These are phyloP conservation scores for Saturnispora diversa DNA, from an alignment of 805 yeast genomes.

Conservation along the genomic window DNA sequence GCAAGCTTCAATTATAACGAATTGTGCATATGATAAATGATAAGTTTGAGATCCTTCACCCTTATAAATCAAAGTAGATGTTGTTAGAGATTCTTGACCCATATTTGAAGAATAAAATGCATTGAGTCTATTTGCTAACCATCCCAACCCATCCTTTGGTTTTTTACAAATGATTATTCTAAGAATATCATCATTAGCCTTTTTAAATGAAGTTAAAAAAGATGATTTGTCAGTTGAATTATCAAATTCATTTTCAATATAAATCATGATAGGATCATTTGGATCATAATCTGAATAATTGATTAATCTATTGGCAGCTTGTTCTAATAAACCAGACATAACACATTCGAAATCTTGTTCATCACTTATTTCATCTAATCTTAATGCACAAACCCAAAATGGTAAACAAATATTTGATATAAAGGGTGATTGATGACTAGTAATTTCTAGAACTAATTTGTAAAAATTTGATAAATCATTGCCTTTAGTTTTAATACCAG, in stretches of 20 bases:
- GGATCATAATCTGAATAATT: slow-evolving; percentile 64
- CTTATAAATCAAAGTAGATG: slow-evolving; percentile 45
- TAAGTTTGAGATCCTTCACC: slow-evolving; percentile 58
- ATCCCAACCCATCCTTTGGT: slow-evolving; percentile 71
- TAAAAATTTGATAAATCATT: slow-evolving; percentile 64
- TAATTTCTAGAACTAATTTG: slow-evolving; percentile 67
- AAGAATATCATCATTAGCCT: slow-evolving; percentile 83
- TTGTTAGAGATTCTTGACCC: slow-evolving; percentile 57
- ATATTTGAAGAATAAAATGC: slow-evolving; percentile 60
- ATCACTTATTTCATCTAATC: slow-evolving; percentile 68
- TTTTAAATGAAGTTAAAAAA: slow-evolving; percentile 72
- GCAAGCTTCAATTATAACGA: slow-evolving; percentile 81
- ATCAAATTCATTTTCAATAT: slow-evolving; percentile 81
- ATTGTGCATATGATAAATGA: slow-evolving; percentile 70
- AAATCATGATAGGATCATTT: slow-evolving; percentile 55
- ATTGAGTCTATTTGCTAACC: slow-evolving; percentile 72
- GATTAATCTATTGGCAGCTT: slow-evolving; percentile 69
- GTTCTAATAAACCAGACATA: slow-evolving; percentile 62
- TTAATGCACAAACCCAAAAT: slow-evolving; percentile 86
- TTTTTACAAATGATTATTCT: slow-evolving; percentile 79
- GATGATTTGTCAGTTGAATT: slow-evolving; percentile 69
- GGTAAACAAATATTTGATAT: slow-evolving; percentile 85
- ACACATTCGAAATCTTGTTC: slow-evolving; percentile 46
- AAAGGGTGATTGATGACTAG: slow-evolving; percentile 78
- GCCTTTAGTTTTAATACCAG: slow-evolving; percentile 31